Base-by-base conservation (phyloP, 805 yeast species). In the Ogataea degrootiae region DNA sequence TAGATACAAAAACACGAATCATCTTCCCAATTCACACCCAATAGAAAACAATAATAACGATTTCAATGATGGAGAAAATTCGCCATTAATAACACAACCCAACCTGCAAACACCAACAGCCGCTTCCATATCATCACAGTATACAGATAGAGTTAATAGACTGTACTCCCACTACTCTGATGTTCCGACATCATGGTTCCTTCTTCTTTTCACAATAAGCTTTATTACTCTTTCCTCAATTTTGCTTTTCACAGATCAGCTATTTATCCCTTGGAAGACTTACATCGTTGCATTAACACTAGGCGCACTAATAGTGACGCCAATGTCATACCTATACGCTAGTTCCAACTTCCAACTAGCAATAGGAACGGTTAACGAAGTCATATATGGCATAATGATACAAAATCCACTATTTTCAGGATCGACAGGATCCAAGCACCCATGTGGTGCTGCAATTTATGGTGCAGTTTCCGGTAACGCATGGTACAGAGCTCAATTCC, bases 401-500 rank as follows among this genome's bases (percentile, higher is more conserved):
- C 74, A 76, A 48, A 59, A 57, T 26, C 37, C 54, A 11, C 51
- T 51, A 35, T 59, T 60, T 36, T 39, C 56, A 1, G 46, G 49
- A 4, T 17, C 47, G 2, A 34, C 29, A 14, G 54, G 47, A n/a
- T 17, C 46, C 15, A 46, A 58, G 31, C 79, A 76, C 48, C 80
- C 80, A 1, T 77, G 71, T 3, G 74, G 78, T 5, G 79, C 78
- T 4, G 60, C 73, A 1, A 67, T 74, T 4, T 76, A 74, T 54
- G 78, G 79, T 5, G 72, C 79, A 9, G 63, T 76, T n/a, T 75
- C 80, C 0, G 81, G 80, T 1, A 73, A 76, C 55, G 76, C 79
- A 2, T 74, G 78, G 78, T 74, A 74, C 49, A 54, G 80, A 34
- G 77, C 80, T 0, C 79, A 76, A 52, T 73, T 51, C 42, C 49